Percentiles rank a stretch among this genome's conserved stretches.
phyloP scores from a whole-genome alignment of 2,329 filamentous ascomycete species.

The Xylariomycetidae sp. region DNA sequence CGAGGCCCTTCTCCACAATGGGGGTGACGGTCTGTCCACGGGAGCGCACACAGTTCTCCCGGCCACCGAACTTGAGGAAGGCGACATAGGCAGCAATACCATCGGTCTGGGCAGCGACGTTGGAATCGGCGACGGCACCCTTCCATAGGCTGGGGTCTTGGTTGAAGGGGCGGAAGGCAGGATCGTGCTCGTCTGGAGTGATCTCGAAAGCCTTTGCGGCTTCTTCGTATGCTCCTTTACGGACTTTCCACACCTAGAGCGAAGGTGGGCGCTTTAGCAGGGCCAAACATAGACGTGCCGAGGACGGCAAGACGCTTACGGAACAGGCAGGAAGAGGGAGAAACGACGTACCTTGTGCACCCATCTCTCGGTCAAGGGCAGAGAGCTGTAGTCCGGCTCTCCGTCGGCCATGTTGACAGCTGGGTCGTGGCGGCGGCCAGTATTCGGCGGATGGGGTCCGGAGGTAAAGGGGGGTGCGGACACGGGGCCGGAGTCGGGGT shows the following conservation, averaged over 20 bases:
- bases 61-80: slow-evolving; percentile 86
- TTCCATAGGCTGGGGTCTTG: slow-evolving; percentile 87
- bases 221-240: slow-evolving; percentile 92
- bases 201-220: slow-evolving; percentile 80
- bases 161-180: slow-evolving; percentile 80
- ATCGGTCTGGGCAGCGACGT: slow-evolving; percentile 94
- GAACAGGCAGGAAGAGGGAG: neutral
- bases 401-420: slow-evolving; percentile 63
- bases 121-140: slow-evolving; percentile 84
- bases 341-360: slow-evolving; percentile 62
- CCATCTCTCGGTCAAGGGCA: slow-evolving; percentile 76
- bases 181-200: slow-evolving; percentile 78
- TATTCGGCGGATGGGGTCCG: neutral
- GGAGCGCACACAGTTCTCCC: slow-evolving; percentile 72
- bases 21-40: slow-evolving; percentile 67
- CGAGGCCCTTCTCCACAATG: slow-evolving; percentile 85
- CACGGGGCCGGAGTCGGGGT: too few species aligned
- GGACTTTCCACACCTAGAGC: slow-evolving; percentile 82
- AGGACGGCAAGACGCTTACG: neutral
- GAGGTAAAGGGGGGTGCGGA: too few species aligned
- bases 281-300: too few species aligned
- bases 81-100: slow-evolving; percentile 81
- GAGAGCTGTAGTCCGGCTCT: slow-evolving; percentile 75
- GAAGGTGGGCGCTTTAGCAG: neutral
- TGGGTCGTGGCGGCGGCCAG: slow-evolving; percentile 3